Evolutionary conservation across 768 basidiomycete genomes (phyloP), one percentile per base, ranked within the genome.

Genomic region (Botryobasidium botryosum): DNA sequence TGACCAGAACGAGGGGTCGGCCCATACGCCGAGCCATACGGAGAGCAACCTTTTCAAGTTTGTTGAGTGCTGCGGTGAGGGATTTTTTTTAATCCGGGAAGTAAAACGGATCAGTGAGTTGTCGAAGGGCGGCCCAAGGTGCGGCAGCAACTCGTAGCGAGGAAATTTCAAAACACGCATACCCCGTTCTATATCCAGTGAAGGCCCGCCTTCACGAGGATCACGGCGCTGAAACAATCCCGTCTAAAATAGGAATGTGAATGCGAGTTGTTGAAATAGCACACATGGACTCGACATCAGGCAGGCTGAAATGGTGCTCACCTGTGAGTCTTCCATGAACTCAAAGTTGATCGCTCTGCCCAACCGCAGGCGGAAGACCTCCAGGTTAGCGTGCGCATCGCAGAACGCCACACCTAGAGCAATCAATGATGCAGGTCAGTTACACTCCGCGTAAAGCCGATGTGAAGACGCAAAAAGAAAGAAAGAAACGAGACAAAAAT

Each of bases 281-380:
- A n/a, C n/a, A n/a, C n/a, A n/a, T n/a, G n/a, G n/a, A n/a, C n/a
- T n/a, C n/a, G n/a, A n/a, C n/a, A n/a, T n/a, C n/a, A n/a, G n/a
- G 49, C 41, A 7, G 21, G 13, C 15, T 15, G 13, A 17, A 36
- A 28, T 2, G 73, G 75, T 57, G 13, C 23, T 26, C 23, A 49
- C 49, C 43, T 84, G 81, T 21, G 76, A 78, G 56, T 84, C 81
- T 61, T 84, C 82, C 50, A 80, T 77, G 63, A 70, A 88, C 57
- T 92, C 87, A 54, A 77, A 87, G 53, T 87, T 83, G 33, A 88
- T 62, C 8, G 82, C 77, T 59, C 86, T 86, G 38, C 87, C 87
- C 21, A 92, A 68, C 33, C 85, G 74, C 32, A 88, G 67, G 45
- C 79, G 69, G 63, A 91, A 86, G 26, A 90, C 81, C 58, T 87